A percentile compares a stretch with the other conserved stretches of the same genome.
Evolutionary conservation across 2,329 filamentous ascomycete species (phyloP).

Genomic region (Penicillium sp.): DNA sequence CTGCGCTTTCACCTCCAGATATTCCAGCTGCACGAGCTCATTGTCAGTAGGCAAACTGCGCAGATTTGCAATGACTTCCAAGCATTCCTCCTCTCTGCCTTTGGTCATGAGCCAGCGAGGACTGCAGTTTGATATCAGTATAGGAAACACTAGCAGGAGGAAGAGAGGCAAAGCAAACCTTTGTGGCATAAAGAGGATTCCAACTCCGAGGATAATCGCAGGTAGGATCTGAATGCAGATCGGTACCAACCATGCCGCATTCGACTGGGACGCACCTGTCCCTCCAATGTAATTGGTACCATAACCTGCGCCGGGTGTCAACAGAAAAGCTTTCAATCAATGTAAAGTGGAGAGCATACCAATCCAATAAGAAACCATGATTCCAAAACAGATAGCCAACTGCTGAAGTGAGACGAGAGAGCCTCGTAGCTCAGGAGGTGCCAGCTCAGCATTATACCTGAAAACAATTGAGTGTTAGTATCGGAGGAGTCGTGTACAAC

Average conservation of each 20-base stretch:
- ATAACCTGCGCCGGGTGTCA: constrained; percentile 33
- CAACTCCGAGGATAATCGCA: constrained; percentile 65
- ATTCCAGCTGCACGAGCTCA: constrained; percentile 73
- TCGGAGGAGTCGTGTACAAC: no score
- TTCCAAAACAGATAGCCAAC: constrained; percentile 50
- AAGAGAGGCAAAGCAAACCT: neutral
- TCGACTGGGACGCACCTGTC: constrained; percentile 59
- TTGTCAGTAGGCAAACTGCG: constrained; percentile 66
- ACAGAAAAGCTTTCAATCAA: no score
- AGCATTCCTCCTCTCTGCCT: constrained; percentile 68
- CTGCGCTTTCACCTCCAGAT: constrained; percentile 77
- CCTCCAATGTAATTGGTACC: constrained; percentile 67
- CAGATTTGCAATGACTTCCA: constrained; percentile 59
- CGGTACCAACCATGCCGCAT: constrained; percentile 74
- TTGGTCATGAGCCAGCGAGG: constrained; percentile 74
- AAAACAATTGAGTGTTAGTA: neutral
- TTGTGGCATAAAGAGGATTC: constrained; percentile 71
- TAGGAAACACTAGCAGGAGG: neutral
- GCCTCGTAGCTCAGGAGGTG: constrained; percentile 49
- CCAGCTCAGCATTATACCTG: constrained; percentile 22
- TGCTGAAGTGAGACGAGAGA: constrained; percentile 49
- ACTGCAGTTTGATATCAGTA: constrained; percentile 51
- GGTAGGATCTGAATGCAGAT: constrained; percentile 72
- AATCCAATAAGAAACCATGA: constrained; percentile 47
- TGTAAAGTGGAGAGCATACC: constrained; percentile 23